A percentile compares a stretch with the other conserved stretches of the same genome.
These are phyloP conservation scores for Xerophyta viscosa DNA, from an alignment of 106 monocot species.

Conservation along the genomic window DNA sequence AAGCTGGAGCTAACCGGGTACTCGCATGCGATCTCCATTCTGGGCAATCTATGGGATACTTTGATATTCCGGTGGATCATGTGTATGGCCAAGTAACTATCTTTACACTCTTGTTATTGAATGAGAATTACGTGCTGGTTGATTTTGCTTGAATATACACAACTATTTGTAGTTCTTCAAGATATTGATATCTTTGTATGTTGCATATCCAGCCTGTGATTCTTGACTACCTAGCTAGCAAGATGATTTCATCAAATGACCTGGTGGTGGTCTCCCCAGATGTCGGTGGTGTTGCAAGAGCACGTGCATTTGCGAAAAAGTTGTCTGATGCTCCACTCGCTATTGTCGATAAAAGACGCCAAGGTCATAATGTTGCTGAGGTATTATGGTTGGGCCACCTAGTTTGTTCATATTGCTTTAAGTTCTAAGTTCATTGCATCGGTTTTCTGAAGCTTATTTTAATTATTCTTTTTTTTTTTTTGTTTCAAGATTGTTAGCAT, in stretches of 20 bases:
- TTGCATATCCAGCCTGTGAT: constrained; percentile 45
- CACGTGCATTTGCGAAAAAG: constrained; percentile 65
- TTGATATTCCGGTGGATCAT: constrained; percentile 53
- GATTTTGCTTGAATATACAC: too few species aligned
- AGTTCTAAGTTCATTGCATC: background rate
- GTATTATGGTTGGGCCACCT: constrained; percentile 12
- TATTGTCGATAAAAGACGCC: constrained; percentile 60
- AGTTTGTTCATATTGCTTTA: too few species aligned
- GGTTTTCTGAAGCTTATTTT: background rate
- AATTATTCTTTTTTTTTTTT: too few species aligned
- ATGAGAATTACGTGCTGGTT: too few species aligned
- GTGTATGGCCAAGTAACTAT: constrained; percentile 39
- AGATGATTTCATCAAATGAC: constrained; percentile 34
- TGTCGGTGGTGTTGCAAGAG: constrained; percentile 60
- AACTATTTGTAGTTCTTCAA: too few species aligned
- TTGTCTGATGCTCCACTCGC: constrained; percentile 61
- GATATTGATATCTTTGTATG: background rate
- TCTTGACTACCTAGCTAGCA: constrained; percentile 54
- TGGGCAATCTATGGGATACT: constrained; percentile 48
- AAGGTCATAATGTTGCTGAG: constrained; percentile 49
- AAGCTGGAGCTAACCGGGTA: constrained; percentile 50
- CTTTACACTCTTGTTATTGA: background rate
- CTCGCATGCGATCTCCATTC: constrained; percentile 60
- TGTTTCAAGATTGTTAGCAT: too few species aligned
- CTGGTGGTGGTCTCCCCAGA: constrained; percentile 66